Base-by-base conservation (phyloP, 2,329 filamentous ascomycete genomes). In the Pseudopyricularia cyperi region DNA sequence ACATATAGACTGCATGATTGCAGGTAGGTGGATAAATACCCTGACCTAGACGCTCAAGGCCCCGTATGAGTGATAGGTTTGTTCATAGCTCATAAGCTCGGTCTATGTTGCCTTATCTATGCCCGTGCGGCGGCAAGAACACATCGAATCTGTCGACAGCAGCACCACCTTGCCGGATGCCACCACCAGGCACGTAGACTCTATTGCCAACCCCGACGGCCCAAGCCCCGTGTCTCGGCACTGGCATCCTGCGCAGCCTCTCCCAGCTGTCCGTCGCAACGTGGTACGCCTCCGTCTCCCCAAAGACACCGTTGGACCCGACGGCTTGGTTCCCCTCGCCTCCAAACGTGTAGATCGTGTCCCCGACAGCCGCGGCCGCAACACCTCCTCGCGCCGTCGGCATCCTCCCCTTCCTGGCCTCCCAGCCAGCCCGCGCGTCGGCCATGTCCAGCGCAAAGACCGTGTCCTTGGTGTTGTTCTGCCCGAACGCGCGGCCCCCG, bases 301-400 rank as follows among this genome's bases (percentile, higher is more conserved):
- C 46, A 17, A 55, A 55, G 9, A 57, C 46, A 3, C 55, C 55
- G 5, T 3, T 9, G 4, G 39, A 32, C 7, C 26, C 33, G 14
- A 52, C 44, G 28, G 53, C 55, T 0, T 44, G 30, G 48, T 68
- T 65, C 0, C 64, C 67, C 47, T 70, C 66, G 7, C 66, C 68
- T 1, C 67, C 67, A 46, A 70, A 61, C 1, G 62, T 61, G 49
- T 65, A 69, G n/a, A 68, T 55, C n/a, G 53, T 53, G 1, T 46
- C 50, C 1, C 56, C 61, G 3, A 69, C 49, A 0, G 60, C 58
- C 0, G 56, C 62, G 1, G 52, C 59, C 69, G 53, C 48, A 7
- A 61, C 39, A 0, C 67, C 68, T 3, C 66, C 68, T 0, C 67
- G 58, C 0, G 68, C 52, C 5, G 65, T 69, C 0, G 66, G 65